Conservation (phyloP, 306 rosid genomes). For the Ammopiptanthus mongolicus region DNA sequence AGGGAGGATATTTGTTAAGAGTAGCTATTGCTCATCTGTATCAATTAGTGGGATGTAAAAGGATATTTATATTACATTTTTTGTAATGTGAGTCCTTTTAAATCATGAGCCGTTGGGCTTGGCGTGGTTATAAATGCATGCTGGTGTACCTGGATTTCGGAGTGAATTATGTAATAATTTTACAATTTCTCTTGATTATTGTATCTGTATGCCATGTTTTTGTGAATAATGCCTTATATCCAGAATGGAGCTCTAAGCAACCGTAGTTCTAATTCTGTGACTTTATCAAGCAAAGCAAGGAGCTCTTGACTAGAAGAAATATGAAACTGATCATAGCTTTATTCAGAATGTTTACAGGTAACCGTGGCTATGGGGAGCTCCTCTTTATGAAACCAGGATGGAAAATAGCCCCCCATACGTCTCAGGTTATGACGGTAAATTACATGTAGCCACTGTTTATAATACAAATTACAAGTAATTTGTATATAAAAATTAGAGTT, state of each 20-base stretch:
- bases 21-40: conserved; percentile 26
- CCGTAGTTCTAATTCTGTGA: not conserved
- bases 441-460: too few species aligned
- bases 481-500: too few species aligned
- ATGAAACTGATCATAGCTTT: not conserved
- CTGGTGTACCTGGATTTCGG: conserved; percentile 18
- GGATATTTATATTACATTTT: conserved; percentile 26
- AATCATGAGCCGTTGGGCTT: not conserved
- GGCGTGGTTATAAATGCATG: not conserved
- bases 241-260: not conserved
- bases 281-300: not conserved
- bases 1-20: conserved; percentile 19
- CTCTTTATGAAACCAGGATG: not conserved
- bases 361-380: not conserved
- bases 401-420: not conserved
- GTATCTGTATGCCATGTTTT: not conserved
- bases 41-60: conserved; percentile 31
- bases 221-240: not conserved
- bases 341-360: not conserved
- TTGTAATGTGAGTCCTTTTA: conserved; percentile 22
- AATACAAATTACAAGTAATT: too few species aligned
- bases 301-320: not conserved
- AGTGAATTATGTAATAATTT: conserved; percentile 15
- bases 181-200: not conserved
- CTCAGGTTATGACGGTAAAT: too few species aligned